Evolutionary conservation across 192 early-diverging fungal species (phyloP), one percentile per base, ranked within the genome.

Genomic region (Anaeromyces robustus): DNA sequence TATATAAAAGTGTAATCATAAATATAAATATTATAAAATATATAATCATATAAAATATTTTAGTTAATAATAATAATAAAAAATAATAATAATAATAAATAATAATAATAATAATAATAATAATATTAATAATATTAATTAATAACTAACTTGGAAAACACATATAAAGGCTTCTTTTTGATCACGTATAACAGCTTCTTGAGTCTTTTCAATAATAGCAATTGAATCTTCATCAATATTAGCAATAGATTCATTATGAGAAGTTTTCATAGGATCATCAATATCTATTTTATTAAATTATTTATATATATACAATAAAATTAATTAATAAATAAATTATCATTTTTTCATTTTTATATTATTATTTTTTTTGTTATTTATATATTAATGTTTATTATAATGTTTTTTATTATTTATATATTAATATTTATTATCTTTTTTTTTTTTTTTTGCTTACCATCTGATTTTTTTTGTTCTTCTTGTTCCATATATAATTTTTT

Each of bases 141-240:
- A 78, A 14, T 22, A 32, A 31, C 19, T 37, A 22, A 32, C 78
- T 78, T 78, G 30, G 81, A 94, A 89, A 4, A 93, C 84, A 12
- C 86, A 84, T 81, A 96, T 87, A 78, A 95, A 92, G 28, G 92
- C 91, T 82, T 96, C 94, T 82, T 91, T 94, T 81, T 94, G 92
- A 80, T 98, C 96, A 41, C 89, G 89, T 78, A 87, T 81, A 43
- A 96, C 92, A 41, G 86, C 88, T 80, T 86, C 89, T 29, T 94
- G 82, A 29, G 92, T 89, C 77, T 90, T 89, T 83, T 95, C 90
- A 18, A 92, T 82, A 29, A 87, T 82, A 80, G 85, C 83, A 9
- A 90, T 78, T 34, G 83, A 85, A 80, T 90, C 89, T 2, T 82
- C 43, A 78, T n/a, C 84, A 80, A 77, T 87, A 87, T 82, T 87